A percentile compares a stretch with the other conserved stretches of the same genome.
Conservation (phyloP, 129 eudicot genomes). For the Mikania micrantha region DNA sequence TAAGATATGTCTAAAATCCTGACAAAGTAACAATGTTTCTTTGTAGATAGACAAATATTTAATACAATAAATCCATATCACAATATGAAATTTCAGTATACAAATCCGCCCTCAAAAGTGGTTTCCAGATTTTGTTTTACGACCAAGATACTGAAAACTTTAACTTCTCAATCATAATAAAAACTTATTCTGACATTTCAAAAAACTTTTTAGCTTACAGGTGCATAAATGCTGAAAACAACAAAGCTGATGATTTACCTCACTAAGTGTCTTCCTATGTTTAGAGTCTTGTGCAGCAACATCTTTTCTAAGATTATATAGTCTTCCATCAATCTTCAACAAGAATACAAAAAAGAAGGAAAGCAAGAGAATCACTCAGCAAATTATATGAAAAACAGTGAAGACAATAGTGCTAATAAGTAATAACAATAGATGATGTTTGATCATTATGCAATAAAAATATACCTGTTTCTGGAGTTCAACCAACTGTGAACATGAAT, state of each 20-base stretch:
- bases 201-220: neutral
- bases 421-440: neutral
- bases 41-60: neutral
- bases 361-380: constrained; percentile 7
- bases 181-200: neutral
- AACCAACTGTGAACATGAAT: constrained; percentile 77
- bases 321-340: constrained; percentile 68
- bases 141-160: neutral
- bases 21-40: neutral
- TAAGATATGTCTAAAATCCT: neutral
- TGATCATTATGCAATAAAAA: neutral
- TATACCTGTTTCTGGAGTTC: constrained; percentile 78
- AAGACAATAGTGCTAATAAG: neutral
- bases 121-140: neutral
- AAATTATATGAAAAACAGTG: constrained; percentile 9
- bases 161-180: neutral
- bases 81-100: constrained; percentile 4
- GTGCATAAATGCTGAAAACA: neutral
- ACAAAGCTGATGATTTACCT: constrained; percentile 43
- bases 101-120: neutral
- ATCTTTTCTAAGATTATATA: constrained; percentile 70
- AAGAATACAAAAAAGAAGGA: constrained; percentile 1
- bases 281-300: constrained; percentile 83
- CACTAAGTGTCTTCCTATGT: constrained; percentile 87
- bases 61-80: neutral